Base-by-base conservation (phyloP, 495 filamentous ascomycete species). In the Penicillium verhagenii region DNA sequence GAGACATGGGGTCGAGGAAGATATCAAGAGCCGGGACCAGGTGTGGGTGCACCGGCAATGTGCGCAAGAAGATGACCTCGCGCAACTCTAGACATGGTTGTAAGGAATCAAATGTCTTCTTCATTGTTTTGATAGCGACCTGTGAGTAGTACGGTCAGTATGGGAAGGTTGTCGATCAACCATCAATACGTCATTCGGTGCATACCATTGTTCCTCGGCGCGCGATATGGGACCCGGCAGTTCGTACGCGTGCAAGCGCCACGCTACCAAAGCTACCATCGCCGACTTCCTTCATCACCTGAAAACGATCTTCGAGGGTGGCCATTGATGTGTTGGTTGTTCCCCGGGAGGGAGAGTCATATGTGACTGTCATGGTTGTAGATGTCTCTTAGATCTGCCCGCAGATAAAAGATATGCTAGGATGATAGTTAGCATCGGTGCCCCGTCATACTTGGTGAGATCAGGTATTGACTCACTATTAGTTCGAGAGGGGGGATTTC, bases 101-200 rank as follows among this genome's bases (percentile, higher is more conserved):
- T 65, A 97, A 90, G 4, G 89, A 93, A 33, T 97, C 92, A 60
- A 97, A 99, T 0, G 89, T 91, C 82, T 99, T 99, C 81, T 99
- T 99, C 95, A 99, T 97, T 16, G 94, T 97, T 78, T 99, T 99
- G 68, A 99, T 96, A 2, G 94, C 94, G 61, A 98, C 91, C 94
- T 98, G 19, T 21, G 20, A 75, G 19, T 39, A 26, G 19, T 23
- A 44, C 77, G 69, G 61, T 19, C 53, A 52, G 33, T 51, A 47
- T 48, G 38, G 3, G 19, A 9, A 24, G 11, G 1, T 43, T n/a
- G 42, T 13, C 19, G 35, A 38, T 43, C 49, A 20, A 33, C 24
- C 11, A 18, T 40, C 35, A 21, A 33, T 40, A 42, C 49, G 35
- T 16, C 46, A 61, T 40, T 28, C 24, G 47, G 61, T 52, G 52